Evolutionary conservation across 129 eudicot genomes (phyloP).

Genomic region (Gnaphalium uliginosum): DNA sequence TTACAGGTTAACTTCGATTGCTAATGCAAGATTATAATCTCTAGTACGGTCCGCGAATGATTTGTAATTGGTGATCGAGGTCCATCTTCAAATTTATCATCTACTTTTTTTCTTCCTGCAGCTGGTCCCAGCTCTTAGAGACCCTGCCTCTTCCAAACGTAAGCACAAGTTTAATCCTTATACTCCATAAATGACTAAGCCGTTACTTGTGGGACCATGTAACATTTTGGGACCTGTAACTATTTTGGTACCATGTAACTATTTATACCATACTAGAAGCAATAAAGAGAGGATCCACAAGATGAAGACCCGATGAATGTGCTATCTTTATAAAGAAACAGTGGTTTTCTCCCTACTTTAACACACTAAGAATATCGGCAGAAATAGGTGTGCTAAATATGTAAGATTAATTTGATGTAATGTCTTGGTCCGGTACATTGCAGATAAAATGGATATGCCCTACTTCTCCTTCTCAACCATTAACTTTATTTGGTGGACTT

Average conservation of each 20-base stretch:
- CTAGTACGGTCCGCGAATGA: background rate
- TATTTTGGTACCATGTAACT: no score
- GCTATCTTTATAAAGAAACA: background rate
- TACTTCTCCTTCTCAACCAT: conserved; percentile 77
- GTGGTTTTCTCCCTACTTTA: background rate
- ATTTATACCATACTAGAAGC: background rate
- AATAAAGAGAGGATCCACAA: background rate
- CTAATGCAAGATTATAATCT: conserved; percentile 16
- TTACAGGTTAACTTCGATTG: conserved; percentile 20
- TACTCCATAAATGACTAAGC: background rate
- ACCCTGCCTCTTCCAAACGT: conserved; percentile 76
- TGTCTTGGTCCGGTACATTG: conserved; percentile 24
- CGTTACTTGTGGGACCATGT: background rate
- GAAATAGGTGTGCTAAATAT: background rate
- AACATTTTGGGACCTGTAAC: background rate
- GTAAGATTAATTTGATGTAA: conserved; percentile 5
- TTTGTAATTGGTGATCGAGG: conserved; percentile 4
- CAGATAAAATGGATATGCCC: conserved; percentile 95
- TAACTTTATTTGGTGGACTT: conserved; percentile 74
- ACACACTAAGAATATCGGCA: background rate
- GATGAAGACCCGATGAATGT: background rate
- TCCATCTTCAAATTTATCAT: conserved; percentile 8
- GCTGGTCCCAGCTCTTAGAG: conserved; percentile 78
- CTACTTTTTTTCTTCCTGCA: conserved; percentile 35
- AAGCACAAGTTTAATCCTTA: conserved; percentile 24